Conservation (phyloP, 306 rosid species). For the Fragaria ananassa region DNA sequence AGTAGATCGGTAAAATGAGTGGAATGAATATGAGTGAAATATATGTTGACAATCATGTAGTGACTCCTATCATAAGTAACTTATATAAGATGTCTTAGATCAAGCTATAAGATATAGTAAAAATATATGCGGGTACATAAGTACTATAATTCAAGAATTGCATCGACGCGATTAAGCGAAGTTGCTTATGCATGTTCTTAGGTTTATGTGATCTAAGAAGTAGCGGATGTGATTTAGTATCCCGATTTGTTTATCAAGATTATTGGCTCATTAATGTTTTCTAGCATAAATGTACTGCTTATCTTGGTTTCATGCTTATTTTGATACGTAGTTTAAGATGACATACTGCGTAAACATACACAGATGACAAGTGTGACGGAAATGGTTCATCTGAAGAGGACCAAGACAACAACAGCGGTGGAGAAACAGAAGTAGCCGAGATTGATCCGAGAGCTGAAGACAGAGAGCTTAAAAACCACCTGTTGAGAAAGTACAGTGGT, state of each 20-base stretch:
- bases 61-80: no score
- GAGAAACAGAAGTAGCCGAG: constrained; percentile 75
- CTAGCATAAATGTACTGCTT: not conserved
- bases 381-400: constrained; percentile 87
- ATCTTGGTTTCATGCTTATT: not conserved
- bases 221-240: not conserved
- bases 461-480: constrained; percentile 84
- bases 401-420: constrained; percentile 80
- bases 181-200: not conserved
- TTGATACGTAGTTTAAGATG: not conserved
- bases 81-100: not conserved
- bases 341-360: not conserved
- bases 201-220: not conserved
- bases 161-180: not conserved
- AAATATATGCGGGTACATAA: no score
- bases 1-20: not conserved
- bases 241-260: no score
- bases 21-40: not conserved
- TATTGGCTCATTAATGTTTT: not conserved
- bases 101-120: not conserved
- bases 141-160: no score
- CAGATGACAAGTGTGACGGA: constrained; percentile 75
- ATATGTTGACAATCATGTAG: not conserved
- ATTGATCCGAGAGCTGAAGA: constrained; percentile 91
- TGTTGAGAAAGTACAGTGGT: constrained; percentile 85